These are phyloP conservation scores for Leccinum fuscescens DNA, from an alignment of 1,284 basidiomycete species.

Conservation along the genomic window DNA sequence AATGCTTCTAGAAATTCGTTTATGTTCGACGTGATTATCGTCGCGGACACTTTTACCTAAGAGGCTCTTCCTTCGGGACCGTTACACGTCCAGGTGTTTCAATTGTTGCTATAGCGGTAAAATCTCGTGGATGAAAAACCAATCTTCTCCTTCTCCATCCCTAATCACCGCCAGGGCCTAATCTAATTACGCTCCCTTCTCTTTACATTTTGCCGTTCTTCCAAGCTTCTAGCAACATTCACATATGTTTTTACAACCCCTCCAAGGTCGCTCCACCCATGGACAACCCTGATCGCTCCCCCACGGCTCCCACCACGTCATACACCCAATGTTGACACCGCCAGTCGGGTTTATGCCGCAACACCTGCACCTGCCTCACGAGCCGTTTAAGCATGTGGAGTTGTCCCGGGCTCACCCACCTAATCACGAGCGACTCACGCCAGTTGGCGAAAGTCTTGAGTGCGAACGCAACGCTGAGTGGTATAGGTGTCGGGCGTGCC, in stretches of 20 bases:
- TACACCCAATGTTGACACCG: slow-evolving; percentile 29
- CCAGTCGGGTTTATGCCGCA: slow-evolving; percentile 21
- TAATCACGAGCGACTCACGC: slow-evolving; percentile 25
- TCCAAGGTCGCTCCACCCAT: slow-evolving; percentile 13
- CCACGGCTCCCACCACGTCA: slow-evolving; percentile 21
- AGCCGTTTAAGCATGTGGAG: slow-evolving; percentile 19
- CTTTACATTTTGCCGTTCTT: slow-evolving; percentile 30
- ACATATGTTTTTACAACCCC: slow-evolving; percentile 26
- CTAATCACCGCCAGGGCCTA: slow-evolving; percentile 9
- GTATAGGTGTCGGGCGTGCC: slow-evolving; percentile 28
- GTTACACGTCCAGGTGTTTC: slow-evolving; percentile 7
- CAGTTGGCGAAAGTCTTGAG: slow-evolving; percentile 19
- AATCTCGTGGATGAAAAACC: background rate
- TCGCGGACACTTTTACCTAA: background rate
- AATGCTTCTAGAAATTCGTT: background rate
- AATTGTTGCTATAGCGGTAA: slow-evolving; percentile 15
- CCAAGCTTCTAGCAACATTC: slow-evolving; percentile 28
- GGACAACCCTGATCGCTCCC: slow-evolving; percentile 9
- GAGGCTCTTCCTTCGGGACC: background rate
- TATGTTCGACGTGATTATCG: slow-evolving; percentile 10
- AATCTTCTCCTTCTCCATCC: background rate
- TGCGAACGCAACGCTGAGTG: background rate
- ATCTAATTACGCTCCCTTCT: background rate
- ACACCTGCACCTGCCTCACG: slow-evolving; percentile 13
- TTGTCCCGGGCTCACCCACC: slow-evolving; percentile 17